Base-by-base conservation (phyloP, 352 stramenopile genomes). In the Elongisporangium undulatum region DNA sequence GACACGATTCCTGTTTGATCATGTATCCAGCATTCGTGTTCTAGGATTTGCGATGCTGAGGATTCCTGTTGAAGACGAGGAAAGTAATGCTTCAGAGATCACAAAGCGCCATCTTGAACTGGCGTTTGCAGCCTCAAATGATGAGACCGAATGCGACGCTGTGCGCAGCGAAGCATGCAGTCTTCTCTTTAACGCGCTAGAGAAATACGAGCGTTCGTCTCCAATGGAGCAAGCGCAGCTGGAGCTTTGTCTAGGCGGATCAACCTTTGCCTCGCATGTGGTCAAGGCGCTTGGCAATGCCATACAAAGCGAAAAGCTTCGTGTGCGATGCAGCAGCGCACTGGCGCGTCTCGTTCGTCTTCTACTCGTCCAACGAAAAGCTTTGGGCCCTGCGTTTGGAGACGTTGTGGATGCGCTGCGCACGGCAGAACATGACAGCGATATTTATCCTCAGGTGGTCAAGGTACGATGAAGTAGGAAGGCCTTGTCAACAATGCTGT, bases 1-100 rank as follows among this genome's bases (percentile, higher is more conserved):
- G 15, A 79, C 79, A 19, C 62, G 81, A 13, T 69, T 88, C 26
- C 54, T 90, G 9, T 89, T 89, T 39, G 79, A 91, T 22, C 75
- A 80, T 22, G 61, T 65, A 16, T 79, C 81, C n/a, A 62, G 60
- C 1, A 59, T 87, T 5, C 75, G 81, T 22, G 67, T 73, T 10
- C 63, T 86, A 9, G 81, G 79, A 2, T 91, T 82, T 55, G 19
- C 50, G 9, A 52, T 74, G 8, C 53, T 81, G 17, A 49, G 45
- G 10, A 52, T 45, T n/a, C 56, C 58, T 4, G 15, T 66, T 1
- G 24, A 26, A 12, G 34, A 21, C 15, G 19, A 21, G 23, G n/a
- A 57, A 9, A 23, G n/a, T 16, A 41, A 59, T 19, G 23, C 22
- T 0, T 19, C 16, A 39, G 51, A 39, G 22, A 56, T 20, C 4